Evolutionary conservation across 148 eudicot species (phyloP).

Genomic region (Rheum nobile): DNA sequence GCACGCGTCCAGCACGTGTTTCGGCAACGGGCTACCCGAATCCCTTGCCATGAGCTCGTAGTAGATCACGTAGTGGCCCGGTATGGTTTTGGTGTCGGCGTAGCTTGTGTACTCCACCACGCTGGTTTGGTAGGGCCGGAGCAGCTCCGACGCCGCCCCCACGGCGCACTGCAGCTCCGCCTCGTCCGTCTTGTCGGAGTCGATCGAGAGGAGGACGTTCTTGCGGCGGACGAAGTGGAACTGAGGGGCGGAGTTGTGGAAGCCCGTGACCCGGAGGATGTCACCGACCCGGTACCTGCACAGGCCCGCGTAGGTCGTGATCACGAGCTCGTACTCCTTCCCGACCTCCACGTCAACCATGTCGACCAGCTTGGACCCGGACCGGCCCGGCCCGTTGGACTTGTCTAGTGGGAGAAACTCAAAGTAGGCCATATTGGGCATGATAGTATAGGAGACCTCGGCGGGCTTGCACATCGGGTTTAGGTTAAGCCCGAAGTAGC

Average conservation of each 20-base stretch:
- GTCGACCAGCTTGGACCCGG: slow-evolving; percentile 39
- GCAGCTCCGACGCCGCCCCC: slow-evolving; percentile 40
- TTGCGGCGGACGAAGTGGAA: slow-evolving; percentile 72
- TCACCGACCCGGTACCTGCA: slow-evolving; percentile 78
- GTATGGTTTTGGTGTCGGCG: slow-evolving; percentile 60
- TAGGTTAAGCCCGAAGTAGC: slow-evolving; percentile 69
- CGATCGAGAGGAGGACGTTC: slow-evolving; percentile 70
- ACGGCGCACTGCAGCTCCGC: slow-evolving; percentile 63
- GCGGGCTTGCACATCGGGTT: slow-evolving; percentile 76
- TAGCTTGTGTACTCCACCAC: slow-evolving; percentile 80
- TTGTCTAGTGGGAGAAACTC: slow-evolving; percentile 60
- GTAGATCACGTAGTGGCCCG: slow-evolving; percentile 74
- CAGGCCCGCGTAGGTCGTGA: slow-evolving; percentile 74
- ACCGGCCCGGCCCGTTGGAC: slow-evolving; percentile 15
- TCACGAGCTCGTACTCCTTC: slow-evolving; percentile 75
- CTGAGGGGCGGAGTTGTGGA: slow-evolving; percentile 83
- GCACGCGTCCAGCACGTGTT: slow-evolving; percentile 35
- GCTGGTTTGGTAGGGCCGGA: slow-evolving; percentile 32
- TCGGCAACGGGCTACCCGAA: slow-evolving; percentile 22
- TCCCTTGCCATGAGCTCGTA: slow-evolving; percentile 59
- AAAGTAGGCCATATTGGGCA: slow-evolving; percentile 95
- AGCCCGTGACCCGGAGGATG: slow-evolving; percentile 76
- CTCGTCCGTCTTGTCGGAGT: slow-evolving; percentile 83
- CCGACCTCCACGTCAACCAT: slow-evolving; percentile 65
- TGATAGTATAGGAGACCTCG: slow-evolving; percentile 77